Conservation (phyloP, 805 yeast genomes). For the Kluyveromyces lactis region DNA sequence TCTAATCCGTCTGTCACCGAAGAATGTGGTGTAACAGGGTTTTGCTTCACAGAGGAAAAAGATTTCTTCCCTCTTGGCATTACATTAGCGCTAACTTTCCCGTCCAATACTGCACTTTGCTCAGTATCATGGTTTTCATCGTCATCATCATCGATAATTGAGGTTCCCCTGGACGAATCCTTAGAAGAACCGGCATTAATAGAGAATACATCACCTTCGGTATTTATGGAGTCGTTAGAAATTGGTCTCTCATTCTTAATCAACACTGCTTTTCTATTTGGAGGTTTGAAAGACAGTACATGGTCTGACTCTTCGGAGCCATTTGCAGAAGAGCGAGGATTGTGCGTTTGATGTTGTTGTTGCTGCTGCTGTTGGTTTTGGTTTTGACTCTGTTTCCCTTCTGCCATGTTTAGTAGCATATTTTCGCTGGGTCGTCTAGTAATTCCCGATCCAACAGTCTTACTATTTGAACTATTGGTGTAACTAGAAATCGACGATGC, state of each 20-base stretch:
- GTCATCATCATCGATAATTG: constrained; percentile 13
- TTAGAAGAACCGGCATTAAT: constrained; percentile 23
- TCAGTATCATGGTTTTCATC: constrained; percentile 3
- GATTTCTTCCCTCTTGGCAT: constrained; percentile 2
- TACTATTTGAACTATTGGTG: constrained; percentile 10
- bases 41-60: neutral
- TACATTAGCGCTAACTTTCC: neutral
- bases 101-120: neutral
- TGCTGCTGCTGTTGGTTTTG: neutral
- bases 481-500: neutral
- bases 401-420: constrained; percentile 15
- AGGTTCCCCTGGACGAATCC: constrained; percentile 15
- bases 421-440: constrained; percentile 29
- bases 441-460: constrained; percentile 21
- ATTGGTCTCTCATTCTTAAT: constrained; percentile 20
- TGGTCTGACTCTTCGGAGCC: neutral
- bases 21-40: neutral
- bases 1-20: constrained; percentile 1
- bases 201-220: constrained; percentile 23
- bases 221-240: constrained; percentile 26
- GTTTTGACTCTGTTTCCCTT: constrained; percentile 1
- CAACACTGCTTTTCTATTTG: constrained; percentile 19
- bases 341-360: no score
- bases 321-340: neutral
- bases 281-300: constrained; percentile 6